A percentile compares a stretch with the other conserved stretches of the same genome.
Evolutionary conservation across 257 asterid species (phyloP).

Genomic region (Craterostigma plantagineum): DNA sequence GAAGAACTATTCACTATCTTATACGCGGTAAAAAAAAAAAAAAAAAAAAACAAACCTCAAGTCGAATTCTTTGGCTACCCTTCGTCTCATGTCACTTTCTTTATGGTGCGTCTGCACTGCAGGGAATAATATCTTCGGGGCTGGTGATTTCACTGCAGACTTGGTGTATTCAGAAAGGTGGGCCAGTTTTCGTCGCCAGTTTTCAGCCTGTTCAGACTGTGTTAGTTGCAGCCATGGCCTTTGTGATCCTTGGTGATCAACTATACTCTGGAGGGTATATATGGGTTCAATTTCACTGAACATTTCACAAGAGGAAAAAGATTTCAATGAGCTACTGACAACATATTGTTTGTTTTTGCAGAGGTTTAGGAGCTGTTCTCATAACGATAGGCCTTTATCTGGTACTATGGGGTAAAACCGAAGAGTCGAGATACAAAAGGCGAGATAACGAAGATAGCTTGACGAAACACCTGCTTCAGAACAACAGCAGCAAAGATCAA

Average conservation of each 20-base stretch:
- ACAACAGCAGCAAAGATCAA: slow-evolving; percentile 13
- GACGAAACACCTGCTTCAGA: slow-evolving; percentile 40
- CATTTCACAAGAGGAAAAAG: no score
- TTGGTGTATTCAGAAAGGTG: slow-evolving; percentile 88
- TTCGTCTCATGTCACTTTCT: no score
- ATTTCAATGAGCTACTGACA: no score
- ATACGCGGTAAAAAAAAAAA: slow-evolving; percentile 73
- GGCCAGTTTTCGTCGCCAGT: slow-evolving; percentile 75
- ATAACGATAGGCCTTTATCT: slow-evolving; percentile 55
- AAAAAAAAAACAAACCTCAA: no score
- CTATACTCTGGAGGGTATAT: slow-evolving; percentile 73
- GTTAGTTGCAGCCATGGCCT: slow-evolving; percentile 68
- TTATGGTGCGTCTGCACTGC: slow-evolving; percentile 2
- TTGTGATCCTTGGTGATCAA: slow-evolving; percentile 52
- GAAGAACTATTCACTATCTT: slow-evolving; percentile 57
- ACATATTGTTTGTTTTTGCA: slow-evolving; percentile 16
- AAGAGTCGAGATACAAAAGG: slow-evolving; percentile 32
- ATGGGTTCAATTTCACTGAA: slow-evolving; percentile 5
- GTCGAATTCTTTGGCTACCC: no score
- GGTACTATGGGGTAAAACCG: slow-evolving; percentile 71
- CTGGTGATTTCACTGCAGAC: slow-evolving; percentile 65
- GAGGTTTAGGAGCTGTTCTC: slow-evolving; percentile 57
- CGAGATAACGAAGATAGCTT: slow-evolving; percentile 32
- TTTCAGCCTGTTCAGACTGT: slow-evolving; percentile 90
- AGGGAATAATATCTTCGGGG: slow-evolving; percentile 84